Conservation (phyloP, 495 filamentous ascomycete species). For the Daldinia childiae region DNA sequence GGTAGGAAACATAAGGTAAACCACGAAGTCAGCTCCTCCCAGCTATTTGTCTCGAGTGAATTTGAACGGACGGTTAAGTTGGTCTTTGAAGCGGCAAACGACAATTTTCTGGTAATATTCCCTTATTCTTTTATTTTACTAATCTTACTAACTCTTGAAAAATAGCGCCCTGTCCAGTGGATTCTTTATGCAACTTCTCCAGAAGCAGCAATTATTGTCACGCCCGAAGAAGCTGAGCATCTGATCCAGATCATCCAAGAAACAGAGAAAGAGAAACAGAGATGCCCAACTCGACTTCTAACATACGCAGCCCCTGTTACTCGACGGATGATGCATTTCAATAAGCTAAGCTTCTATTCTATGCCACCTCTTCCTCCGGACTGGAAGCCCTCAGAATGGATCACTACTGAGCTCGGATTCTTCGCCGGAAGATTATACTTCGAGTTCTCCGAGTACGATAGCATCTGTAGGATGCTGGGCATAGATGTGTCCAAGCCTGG, state of each 20-base stretch:
- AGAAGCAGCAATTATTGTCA: constrained; percentile 58
- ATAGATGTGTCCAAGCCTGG: constrained; percentile 24
- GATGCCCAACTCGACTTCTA: constrained; percentile 48
- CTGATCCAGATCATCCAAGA: constrained; percentile 56
- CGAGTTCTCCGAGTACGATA: constrained; percentile 53
- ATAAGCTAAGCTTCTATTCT: constrained; percentile 56
- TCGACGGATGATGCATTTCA: constrained; percentile 63
- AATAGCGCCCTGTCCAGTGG: constrained; percentile 51
- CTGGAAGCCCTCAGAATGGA: constrained; percentile 56
- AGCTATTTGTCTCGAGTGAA: constrained; percentile 48
- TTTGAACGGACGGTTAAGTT: constrained; percentile 47
- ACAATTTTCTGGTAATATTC: constrained; percentile 43
- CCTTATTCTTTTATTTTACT: neutral
- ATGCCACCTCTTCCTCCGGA: constrained; percentile 53
- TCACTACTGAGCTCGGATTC: constrained; percentile 63
- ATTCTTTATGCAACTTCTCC: constrained; percentile 42
- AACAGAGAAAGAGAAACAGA: neutral
- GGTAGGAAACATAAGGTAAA: constrained; percentile 46
- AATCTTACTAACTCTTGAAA: constrained; percentile 9
- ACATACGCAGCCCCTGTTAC: constrained; percentile 64
- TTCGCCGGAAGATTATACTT: constrained; percentile 66
- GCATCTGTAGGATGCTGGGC: constrained; percentile 40
- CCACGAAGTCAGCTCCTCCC: constrained; percentile 25
- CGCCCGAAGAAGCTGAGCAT: constrained; percentile 63
- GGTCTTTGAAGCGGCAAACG: constrained; percentile 34